phyloP scores from a whole-genome alignment of 441 rosid species.

The Pelargonium citronellum region DNA sequence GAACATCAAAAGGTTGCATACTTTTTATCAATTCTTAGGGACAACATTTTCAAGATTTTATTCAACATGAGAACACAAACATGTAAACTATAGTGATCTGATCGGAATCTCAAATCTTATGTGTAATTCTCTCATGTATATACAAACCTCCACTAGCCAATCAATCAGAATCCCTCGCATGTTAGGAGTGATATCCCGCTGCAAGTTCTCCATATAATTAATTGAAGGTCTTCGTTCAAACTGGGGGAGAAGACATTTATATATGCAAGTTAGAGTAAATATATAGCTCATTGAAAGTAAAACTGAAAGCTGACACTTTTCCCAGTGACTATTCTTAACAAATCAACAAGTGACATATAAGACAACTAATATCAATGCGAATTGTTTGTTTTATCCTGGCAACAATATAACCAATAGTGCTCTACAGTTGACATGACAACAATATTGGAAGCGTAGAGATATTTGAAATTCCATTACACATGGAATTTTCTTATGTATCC shows the following conservation, averaged over 20 bases:
- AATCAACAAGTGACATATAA: neutral
- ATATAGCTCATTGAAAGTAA: conserved; percentile 1
- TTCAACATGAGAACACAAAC: neutral
- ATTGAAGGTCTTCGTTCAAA: conserved; percentile 64
- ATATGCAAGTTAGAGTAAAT: conserved; percentile 14
- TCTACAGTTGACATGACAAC: conserved; percentile 13
- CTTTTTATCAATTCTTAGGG: neutral
- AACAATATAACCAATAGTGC: neutral
- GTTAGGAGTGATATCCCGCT: conserved; percentile 61
- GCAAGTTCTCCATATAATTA: conserved; percentile 68
- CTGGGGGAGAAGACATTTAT: conserved; percentile 35
- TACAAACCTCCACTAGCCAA: conserved; percentile 90
- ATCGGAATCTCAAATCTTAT: neutral
- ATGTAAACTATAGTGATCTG: neutral
- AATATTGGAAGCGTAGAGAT: conserved; percentile 11
- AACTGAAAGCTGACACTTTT: conserved; percentile 1
- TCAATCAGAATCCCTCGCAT: conserved; percentile 83
- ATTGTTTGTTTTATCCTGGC: neutral
- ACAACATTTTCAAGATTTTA: neutral
- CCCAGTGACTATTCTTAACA: neutral
- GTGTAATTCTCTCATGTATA: neutral
- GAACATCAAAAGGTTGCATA: neutral
- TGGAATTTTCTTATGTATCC: too few species aligned
- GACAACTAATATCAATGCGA: neutral
- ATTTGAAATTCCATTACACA: neutral